Conservation (phyloP, 192 early-diverging fungal genomes). For the Coemansia biformis region DNA sequence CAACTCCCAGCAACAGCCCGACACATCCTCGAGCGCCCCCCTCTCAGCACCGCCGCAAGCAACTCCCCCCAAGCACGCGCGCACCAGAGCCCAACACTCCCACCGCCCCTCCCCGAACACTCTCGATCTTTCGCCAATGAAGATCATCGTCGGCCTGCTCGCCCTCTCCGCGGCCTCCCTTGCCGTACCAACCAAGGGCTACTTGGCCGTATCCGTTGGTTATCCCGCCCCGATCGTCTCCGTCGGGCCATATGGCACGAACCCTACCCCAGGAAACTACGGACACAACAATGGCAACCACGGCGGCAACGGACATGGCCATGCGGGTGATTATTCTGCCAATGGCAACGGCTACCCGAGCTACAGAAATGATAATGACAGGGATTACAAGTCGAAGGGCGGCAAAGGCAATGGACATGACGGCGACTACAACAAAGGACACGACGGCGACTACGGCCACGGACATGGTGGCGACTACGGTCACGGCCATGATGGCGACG, state of each 20-base stretch:
- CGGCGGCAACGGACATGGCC: constrained; percentile 1
- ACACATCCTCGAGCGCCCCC: no score
- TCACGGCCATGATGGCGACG: constrained; percentile 4
- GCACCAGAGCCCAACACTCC: no score
- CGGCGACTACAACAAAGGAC: neutral
- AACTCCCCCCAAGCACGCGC: no score
- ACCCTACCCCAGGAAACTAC: neutral
- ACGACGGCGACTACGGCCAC: constrained; percentile 1
- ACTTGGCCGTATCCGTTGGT: neutral
- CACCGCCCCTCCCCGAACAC: no score
- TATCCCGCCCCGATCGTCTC: no score
- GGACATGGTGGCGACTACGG: neutral
- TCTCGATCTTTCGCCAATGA: constrained; percentile 16
- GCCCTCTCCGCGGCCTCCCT: constrained; percentile 16
- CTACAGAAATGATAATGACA: neutral
- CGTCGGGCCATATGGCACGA: neutral
- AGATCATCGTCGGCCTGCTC: constrained; percentile 22
- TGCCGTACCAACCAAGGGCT: constrained; percentile 9
- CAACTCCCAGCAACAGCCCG: no score
- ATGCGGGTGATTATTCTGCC: no score
- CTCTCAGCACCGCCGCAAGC: no score
- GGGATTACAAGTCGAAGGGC: neutral
- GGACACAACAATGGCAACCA: no score
- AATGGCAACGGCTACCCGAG: neutral
- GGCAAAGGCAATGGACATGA: neutral